phyloP scores from a whole-genome alignment of 2,329 filamentous ascomycete genomes.

The Metarhizium anisopliae region DNA sequence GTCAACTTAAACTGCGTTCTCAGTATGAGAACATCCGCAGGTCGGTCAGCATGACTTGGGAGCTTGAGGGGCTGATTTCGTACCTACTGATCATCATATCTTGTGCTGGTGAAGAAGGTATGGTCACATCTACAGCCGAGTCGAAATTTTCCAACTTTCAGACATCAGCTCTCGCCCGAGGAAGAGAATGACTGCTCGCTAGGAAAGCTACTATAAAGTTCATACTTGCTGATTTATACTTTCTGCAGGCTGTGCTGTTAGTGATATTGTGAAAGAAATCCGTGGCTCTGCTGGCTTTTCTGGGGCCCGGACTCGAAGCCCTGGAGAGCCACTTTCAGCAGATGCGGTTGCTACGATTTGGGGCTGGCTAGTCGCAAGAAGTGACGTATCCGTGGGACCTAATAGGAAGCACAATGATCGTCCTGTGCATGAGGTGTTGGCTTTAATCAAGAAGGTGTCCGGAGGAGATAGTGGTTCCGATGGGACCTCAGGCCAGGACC shows the following conservation, averaged over 20 bases:
- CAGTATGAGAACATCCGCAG: constrained; percentile 17
- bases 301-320: constrained; percentile 7
- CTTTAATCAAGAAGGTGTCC: background rate
- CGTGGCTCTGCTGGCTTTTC: constrained; percentile 14
- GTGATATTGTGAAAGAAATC: constrained; percentile 23
- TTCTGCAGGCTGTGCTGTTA: constrained; percentile 20
- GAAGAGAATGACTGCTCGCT: background rate
- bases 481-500: background rate
- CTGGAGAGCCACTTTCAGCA: constrained; percentile 11
- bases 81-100: constrained; percentile 26
- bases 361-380: constrained; percentile 25
- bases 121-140: constrained; percentile 7
- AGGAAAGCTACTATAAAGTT: background rate
- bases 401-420: constrained; percentile 26
- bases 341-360: constrained; percentile 24
- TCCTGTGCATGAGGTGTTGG: constrained; percentile 25
- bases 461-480: background rate
- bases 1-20: background rate
- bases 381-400: constrained; percentile 26
- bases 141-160: background rate
- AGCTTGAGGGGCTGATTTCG: constrained; percentile 29
- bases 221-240: background rate
- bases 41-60: constrained; percentile 23
- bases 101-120: constrained; percentile 29
- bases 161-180: background rate